These are phyloP conservation scores for Silene noctiflora DNA, from an alignment of 179 eudicot species.

Conservation along the genomic window DNA sequence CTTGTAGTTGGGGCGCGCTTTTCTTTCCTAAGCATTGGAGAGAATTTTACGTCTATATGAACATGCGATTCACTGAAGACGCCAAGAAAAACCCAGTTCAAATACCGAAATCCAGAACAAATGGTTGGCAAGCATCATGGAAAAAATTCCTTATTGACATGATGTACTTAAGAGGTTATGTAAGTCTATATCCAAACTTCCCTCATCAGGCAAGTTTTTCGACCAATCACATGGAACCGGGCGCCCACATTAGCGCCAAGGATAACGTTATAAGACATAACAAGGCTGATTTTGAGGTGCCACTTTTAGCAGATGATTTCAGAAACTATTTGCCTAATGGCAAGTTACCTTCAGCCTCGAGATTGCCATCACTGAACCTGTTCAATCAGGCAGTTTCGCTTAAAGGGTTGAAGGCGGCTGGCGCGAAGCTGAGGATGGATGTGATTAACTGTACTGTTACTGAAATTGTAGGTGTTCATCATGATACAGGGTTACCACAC, in stretches of 20 bases:
- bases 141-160: constrained; percentile 89
- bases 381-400: constrained; percentile 81
- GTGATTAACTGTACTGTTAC: constrained; percentile 55
- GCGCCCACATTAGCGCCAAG: constrained; percentile 86
- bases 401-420: constrained; percentile 82
- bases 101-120: constrained; percentile 85
- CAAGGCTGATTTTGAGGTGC: constrained; percentile 90
- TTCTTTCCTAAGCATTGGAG: constrained; percentile 97
- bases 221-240: constrained; percentile 95
- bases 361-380: constrained; percentile 70
- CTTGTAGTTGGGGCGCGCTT: constrained; percentile 96
- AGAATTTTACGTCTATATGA: constrained; percentile 95
- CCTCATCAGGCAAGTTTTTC: constrained; percentile 87
- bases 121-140: constrained; percentile 99
- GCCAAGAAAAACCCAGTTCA: constrained; percentile 90
- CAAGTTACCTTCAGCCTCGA: constrained; percentile 74
- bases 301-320: constrained; percentile 68
- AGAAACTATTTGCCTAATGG: constrained; percentile 57
- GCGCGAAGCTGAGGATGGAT: constrained; percentile 77
- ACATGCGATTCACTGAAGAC: constrained; percentile 90
- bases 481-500: constrained; percentile 71
- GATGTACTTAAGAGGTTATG: constrained; percentile 94
- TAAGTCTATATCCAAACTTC: constrained; percentile 78
- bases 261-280: constrained; percentile 71
- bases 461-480: constrained; percentile 59